Percentiles rank a stretch among this genome's conserved stretches.
Conservation (phyloP, 495 filamentous ascomycete species). For the Astrothelium macrocarpum region DNA sequence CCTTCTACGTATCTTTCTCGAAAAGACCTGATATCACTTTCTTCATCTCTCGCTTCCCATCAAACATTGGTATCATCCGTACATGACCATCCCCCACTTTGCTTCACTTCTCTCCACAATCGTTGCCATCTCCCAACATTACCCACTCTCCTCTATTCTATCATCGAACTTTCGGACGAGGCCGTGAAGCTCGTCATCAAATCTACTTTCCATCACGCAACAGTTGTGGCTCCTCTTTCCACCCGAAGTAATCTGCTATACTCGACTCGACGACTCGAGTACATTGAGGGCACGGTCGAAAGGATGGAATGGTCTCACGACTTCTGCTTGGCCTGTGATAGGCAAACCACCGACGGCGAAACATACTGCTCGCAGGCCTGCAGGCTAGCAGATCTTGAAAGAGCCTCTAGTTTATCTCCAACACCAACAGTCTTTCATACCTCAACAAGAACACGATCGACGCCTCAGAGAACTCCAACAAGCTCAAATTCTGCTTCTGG, state of each 20-base stretch:
- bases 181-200: not conserved
- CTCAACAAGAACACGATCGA: slow-evolving; percentile 16
- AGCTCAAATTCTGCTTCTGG: slow-evolving; percentile 21
- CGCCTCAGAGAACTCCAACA: slow-evolving; percentile 12
- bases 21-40: not conserved
- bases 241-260: not conserved
- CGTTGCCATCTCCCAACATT: not conserved
- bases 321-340: slow-evolving; percentile 91
- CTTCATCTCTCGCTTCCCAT: not conserved
- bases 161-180: not conserved
- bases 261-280: not conserved
- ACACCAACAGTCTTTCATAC: slow-evolving; percentile 8
- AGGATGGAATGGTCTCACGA: slow-evolving; percentile 75
- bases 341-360: slow-evolving; percentile 61
- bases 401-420: slow-evolving; percentile 31
- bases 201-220: not conserved
- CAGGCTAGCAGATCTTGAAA: slow-evolving; percentile 77
- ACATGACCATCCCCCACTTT: not conserved
- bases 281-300: not conserved
- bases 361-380: slow-evolving; percentile 88
- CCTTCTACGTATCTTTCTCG: not conserved
- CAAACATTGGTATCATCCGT: not conserved
- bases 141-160: not conserved
- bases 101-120: not conserved
- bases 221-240: not conserved